Evolutionary conservation across 371 early-diverging fungal genomes (phyloP), one percentile per base, ranked within the genome.

Genomic region (Mucor racemosus): DNA sequence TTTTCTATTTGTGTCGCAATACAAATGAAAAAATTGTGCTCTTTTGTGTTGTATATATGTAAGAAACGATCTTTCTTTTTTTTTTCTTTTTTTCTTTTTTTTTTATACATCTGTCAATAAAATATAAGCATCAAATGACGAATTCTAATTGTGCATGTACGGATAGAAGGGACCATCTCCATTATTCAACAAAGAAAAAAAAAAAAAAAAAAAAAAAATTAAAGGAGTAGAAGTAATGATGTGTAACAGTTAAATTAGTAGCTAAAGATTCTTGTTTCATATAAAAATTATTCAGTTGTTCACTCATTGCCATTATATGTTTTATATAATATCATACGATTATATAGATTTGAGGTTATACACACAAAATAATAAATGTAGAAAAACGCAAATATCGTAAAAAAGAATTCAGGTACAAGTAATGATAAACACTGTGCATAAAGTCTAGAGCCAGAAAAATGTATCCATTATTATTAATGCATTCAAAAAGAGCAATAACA

Each of bases 231-330:
- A 15, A 15, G 48, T 34, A 62, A 62, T 62, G 53, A 62, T 62
- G 62, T 62, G 62, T 62, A 62, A 62, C 62, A 36, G 14, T 60
- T 33, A 15, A 60, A 42, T 60, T 60, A 34, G 14, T 26, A 15
- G 33, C 36, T 35, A 17, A 35, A n/a, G 35, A 15, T 36, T 31
- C 31, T 31, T 10, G 53, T 53, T 53, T 53, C 53, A 53, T 53
- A 53, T 15, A 41, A 14, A 41, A 13, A 53, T 11, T 13, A 13
- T 53, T 4, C 19, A 46, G 21, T 17, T 26, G 53, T 21, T 53
- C 4, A 4, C 3, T 26, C 26, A 26, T 26, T 26, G 26, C 1
- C 26, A 26, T 26, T 26, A 26, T 26, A 26, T 26, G 3, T 26
- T 26, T 3, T 26, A 26, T 26, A 26, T 26, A 26, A 11, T 13